phyloP scores from a whole-genome alignment of 2,329 filamentous ascomycete species.

The Diplodia mutila region DNA sequence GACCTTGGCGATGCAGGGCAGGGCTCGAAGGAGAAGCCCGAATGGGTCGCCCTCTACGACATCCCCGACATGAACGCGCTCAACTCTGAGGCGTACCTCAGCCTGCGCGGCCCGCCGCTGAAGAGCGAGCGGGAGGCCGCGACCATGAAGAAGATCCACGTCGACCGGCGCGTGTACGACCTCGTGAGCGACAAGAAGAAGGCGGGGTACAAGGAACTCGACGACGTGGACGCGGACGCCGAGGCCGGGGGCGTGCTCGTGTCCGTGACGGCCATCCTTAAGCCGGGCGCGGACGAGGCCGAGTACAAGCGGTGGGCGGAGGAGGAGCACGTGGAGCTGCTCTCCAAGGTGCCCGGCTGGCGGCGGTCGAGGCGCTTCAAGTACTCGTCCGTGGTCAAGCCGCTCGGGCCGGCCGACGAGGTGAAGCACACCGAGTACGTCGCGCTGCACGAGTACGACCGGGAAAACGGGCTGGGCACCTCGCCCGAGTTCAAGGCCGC shows the following conservation, averaged over 20 bases:
- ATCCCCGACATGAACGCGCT: conserved; percentile 74
- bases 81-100: conserved; percentile 70
- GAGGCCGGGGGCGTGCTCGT: conserved; percentile 65
- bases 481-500: conserved; percentile 59
- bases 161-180: conserved; percentile 74
- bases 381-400: conserved; percentile 60
- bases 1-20: conserved; percentile 53
- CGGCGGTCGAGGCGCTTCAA: conserved; percentile 71
- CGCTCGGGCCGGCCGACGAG: conserved; percentile 48
- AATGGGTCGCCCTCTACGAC: conserved; percentile 82
- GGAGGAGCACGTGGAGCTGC: conserved; percentile 73
- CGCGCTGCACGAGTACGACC: conserved; percentile 72
- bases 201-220: conserved; percentile 62
- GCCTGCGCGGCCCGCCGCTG: conserved; percentile 61
- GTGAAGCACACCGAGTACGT: conserved; percentile 56
- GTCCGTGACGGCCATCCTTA: conserved; percentile 62
- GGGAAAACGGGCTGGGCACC: conserved; percentile 68
- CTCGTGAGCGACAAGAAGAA: conserved; percentile 60
- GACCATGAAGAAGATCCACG: conserved; percentile 67
- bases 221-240: conserved; percentile 62
- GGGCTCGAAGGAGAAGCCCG: conserved; percentile 56
- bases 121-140: conserved; percentile 64
- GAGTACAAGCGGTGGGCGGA: conserved; percentile 71
- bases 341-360: conserved; percentile 79
- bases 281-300: conserved; percentile 57